A percentile compares a stretch with the other conserved stretches of the same genome.
These are phyloP conservation scores for Pythium phragmiticola DNA, from an alignment of 352 stramenopile genomes.

Conservation along the genomic window DNA sequence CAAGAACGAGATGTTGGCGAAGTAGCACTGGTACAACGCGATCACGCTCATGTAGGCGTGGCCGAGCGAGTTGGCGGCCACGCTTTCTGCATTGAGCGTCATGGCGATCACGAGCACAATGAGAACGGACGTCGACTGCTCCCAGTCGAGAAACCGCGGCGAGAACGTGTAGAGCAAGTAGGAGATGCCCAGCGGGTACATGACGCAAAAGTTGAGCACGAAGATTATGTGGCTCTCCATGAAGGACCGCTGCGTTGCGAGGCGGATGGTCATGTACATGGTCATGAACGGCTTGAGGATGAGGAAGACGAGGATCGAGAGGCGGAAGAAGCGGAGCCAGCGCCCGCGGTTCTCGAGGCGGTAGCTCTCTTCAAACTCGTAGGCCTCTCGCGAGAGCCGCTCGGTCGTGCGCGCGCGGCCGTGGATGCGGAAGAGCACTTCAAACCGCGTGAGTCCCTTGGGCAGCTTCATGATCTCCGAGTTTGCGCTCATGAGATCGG, in stretches of 20 bases:
- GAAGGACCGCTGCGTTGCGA: slow-evolving; percentile 50
- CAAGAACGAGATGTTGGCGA: slow-evolving; percentile 80
- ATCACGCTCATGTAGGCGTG: slow-evolving; percentile 81
- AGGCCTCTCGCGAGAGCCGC: slow-evolving; percentile 46
- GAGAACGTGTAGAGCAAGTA: slow-evolving; percentile 77
- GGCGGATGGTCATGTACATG: slow-evolving; percentile 59
- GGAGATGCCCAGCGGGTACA: slow-evolving; percentile 59
- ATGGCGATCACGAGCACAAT: slow-evolving; percentile 60
- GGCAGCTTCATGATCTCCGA: slow-evolving; percentile 79
- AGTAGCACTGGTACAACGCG: slow-evolving; percentile 82
- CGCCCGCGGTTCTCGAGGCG: slow-evolving; percentile 61
- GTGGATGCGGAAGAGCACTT: slow-evolving; percentile 67
- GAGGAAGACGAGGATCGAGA: slow-evolving; percentile 66
- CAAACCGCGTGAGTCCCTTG: slow-evolving; percentile 61
- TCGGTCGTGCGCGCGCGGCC: slow-evolving; percentile 21
- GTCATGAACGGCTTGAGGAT: slow-evolving; percentile 76
- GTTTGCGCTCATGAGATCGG: slow-evolving; percentile 12
- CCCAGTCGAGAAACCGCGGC: slow-evolving; percentile 51
- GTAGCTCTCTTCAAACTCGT: slow-evolving; percentile 76
- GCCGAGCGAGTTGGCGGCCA: slow-evolving; percentile 64
- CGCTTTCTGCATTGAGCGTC: slow-evolving; percentile 61
- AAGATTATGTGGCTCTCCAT: slow-evolving; percentile 65
- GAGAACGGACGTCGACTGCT: slow-evolving; percentile 50
- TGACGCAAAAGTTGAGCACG: slow-evolving; percentile 73
- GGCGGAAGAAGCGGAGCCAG: slow-evolving; percentile 66